A percentile compares a stretch with the other conserved stretches of the same genome.
Conservation (phyloP, 1,139 yeast genomes). For the Debaryomycetaceae sp. region DNA sequence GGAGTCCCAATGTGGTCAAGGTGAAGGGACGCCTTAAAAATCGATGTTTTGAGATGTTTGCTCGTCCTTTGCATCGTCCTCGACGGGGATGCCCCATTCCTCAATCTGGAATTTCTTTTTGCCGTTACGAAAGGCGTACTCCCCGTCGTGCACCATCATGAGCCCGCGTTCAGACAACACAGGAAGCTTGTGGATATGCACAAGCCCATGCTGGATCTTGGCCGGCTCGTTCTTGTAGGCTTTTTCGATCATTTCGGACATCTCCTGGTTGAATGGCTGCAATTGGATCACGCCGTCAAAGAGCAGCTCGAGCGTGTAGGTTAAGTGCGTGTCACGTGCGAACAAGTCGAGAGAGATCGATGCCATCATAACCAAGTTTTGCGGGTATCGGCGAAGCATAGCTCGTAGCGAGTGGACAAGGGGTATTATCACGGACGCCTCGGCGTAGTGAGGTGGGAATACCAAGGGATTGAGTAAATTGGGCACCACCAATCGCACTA, state of each 20-base stretch:
- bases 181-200: constrained; percentile 72
- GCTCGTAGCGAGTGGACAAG: constrained; percentile 60
- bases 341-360: constrained; percentile 68
- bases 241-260: constrained; percentile 59
- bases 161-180: constrained; percentile 70
- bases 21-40: constrained; percentile 18
- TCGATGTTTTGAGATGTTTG: constrained; percentile 36
- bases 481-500: constrained; percentile 71
- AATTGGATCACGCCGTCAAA: constrained; percentile 70
- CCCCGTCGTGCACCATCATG: constrained; percentile 73
- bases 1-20: too few species aligned
- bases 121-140: constrained; percentile 84
- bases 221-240: constrained; percentile 68
- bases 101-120: constrained; percentile 79
- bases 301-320: constrained; percentile 53
- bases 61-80: constrained; percentile 53
- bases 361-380: constrained; percentile 42
- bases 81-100: constrained; percentile 95
- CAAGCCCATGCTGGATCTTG: constrained; percentile 82
- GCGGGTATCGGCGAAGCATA: constrained; percentile 44
- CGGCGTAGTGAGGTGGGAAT: constrained; percentile 54
- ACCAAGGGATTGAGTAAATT: constrained; percentile 73
- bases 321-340: constrained; percentile 49
- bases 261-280: constrained; percentile 80
- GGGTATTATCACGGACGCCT: constrained; percentile 49